phyloP scores from a whole-genome alignment of 352 stramenopile species.

The Phytophthora agathidicida region DNA sequence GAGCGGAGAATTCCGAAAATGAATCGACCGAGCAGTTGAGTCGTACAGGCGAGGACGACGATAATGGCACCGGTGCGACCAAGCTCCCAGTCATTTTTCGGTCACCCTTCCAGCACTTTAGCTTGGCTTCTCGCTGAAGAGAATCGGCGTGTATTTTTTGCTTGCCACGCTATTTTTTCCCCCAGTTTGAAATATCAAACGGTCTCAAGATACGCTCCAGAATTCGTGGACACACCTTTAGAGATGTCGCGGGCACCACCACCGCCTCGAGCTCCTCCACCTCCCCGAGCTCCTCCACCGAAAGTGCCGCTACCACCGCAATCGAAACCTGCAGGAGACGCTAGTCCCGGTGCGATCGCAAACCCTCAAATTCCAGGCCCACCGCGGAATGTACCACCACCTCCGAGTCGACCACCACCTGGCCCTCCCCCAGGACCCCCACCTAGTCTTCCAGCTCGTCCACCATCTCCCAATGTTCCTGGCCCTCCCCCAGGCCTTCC shows the following conservation, averaged over 20 bases:
- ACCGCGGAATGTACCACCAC: slow-evolving; percentile 1
- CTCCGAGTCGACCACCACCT: slow-evolving; percentile 10
- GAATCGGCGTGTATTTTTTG: slow-evolving; percentile 33
- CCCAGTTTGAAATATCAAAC: neutral
- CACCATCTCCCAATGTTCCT: slow-evolving; percentile 30
- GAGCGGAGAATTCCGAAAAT: slow-evolving; percentile 58
- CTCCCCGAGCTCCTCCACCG: slow-evolving; percentile 23
- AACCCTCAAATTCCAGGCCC: neutral
- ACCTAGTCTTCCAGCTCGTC: slow-evolving; percentile 36
- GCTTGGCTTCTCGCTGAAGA: too few species aligned
- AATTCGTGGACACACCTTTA: neutral
- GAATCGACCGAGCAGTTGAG: slow-evolving; percentile 56
- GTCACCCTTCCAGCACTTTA: too few species aligned
- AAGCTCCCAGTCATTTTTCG: slow-evolving; percentile 37
- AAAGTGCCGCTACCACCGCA: slow-evolving; percentile 21
- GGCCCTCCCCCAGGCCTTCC: slow-evolving; percentile 27
- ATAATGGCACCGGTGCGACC: slow-evolving; percentile 11
- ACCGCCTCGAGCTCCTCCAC: slow-evolving; percentile 24
- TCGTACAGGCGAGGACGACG: slow-evolving; percentile 9
- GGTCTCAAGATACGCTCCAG: slow-evolving; percentile 27
- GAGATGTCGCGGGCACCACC: slow-evolving; percentile 29
- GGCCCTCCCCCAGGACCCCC: slow-evolving; percentile 29
- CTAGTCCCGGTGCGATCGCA: neutral
- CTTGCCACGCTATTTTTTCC: slow-evolving; percentile 13
- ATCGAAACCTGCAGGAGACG: slow-evolving; percentile 3